A percentile compares a stretch with the other conserved stretches of the same genome.
Evolutionary conservation across 129 eudicot genomes (phyloP).

Genomic region (Dittrichia graveolens): DNA sequence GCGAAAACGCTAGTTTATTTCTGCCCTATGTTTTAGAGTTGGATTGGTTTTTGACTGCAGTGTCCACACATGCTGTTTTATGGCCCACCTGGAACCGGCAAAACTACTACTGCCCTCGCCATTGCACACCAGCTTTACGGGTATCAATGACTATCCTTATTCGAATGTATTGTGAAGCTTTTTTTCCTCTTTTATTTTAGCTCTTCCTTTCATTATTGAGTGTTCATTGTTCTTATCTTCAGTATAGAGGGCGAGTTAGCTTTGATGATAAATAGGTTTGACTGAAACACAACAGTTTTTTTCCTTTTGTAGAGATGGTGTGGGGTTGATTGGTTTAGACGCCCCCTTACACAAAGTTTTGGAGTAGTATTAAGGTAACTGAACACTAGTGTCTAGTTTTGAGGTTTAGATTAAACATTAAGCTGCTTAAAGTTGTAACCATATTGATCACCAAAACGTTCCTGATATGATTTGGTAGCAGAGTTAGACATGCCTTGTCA

Average conservation of each 20-base stretch:
- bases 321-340: background rate
- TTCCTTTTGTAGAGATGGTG: background rate
- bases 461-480: background rate
- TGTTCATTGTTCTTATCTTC: background rate
- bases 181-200: background rate
- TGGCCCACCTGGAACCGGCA: constrained; percentile 98
- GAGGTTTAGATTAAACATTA: background rate
- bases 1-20: background rate
- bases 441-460: background rate
- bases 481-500: background rate
- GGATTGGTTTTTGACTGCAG: constrained; percentile 43
- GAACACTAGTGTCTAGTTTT: background rate
- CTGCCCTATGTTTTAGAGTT: background rate
- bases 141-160: constrained; percentile 32
- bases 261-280: background rate
- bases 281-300: background rate
- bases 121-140: constrained; percentile 97
- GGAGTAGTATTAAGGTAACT: background rate
- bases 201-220: background rate
- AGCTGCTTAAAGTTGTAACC: background rate
- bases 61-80: constrained; percentile 98
- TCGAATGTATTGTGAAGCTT: background rate
- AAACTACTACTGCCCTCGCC: constrained; percentile 96
- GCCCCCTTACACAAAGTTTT: background rate
- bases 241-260: background rate